A percentile compares a stretch with the other conserved stretches of the same genome.
Conservation (phyloP, 257 asterid species). For the Ajuga chamaepitys region DNA sequence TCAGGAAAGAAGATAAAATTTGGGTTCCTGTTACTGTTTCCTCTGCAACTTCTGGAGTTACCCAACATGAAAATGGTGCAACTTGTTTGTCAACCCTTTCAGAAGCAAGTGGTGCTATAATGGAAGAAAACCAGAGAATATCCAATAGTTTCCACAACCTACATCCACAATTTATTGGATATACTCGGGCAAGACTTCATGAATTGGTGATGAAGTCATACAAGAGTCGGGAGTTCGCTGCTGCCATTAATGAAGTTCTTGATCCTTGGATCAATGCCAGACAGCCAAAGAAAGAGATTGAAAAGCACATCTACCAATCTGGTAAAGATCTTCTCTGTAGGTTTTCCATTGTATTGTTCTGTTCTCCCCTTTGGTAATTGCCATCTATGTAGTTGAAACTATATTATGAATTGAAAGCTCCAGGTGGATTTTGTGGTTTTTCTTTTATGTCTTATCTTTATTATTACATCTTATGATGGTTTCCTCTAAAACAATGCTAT, state of each 20-base stretch:
- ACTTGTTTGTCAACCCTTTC: constrained; percentile 24
- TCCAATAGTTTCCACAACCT: constrained; percentile 53
- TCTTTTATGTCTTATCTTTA: constrained; percentile 1
- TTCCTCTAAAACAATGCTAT: constrained; percentile 24
- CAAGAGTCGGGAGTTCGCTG: constrained; percentile 96
- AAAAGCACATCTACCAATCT: constrained; percentile 35
- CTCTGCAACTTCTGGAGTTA: constrained; percentile 28
- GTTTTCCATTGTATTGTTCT: constrained; percentile 2
- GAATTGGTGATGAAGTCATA: constrained; percentile 96
- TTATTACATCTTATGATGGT: constrained; percentile 1
- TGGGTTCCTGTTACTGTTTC: constrained; percentile 80
- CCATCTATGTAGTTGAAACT: neutral
- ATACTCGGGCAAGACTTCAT: constrained; percentile 91
- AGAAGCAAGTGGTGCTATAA: constrained; percentile 22
- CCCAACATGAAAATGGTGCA: constrained; percentile 25
- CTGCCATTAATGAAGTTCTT: constrained; percentile 94
- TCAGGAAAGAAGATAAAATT: constrained; percentile 69
- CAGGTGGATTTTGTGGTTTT: neutral
- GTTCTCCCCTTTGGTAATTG: neutral
- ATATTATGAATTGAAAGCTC: neutral
- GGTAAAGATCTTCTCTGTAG: constrained; percentile 37
- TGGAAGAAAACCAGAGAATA: constrained; percentile 19
- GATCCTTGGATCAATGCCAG: constrained; percentile 97
- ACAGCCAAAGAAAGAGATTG: constrained; percentile 86
- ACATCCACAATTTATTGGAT: constrained; percentile 94